Evolutionary conservation across 2,329 filamentous ascomycete genomes (phyloP).

Genomic region (Trichoderma simmonsii): DNA sequence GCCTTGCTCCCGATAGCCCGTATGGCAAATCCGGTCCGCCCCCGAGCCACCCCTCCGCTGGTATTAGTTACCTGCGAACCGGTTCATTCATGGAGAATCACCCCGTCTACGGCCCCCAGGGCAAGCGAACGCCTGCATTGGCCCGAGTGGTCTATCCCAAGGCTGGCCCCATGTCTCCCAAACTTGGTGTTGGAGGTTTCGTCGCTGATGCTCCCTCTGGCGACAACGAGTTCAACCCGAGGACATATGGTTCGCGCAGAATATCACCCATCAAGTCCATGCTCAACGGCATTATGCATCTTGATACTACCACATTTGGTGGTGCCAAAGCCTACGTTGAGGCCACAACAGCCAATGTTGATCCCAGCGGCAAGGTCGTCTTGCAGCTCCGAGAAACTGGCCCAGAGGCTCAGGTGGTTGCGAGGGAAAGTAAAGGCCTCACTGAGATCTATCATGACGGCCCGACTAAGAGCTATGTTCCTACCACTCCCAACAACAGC

Average conservation of each 20-base stretch:
- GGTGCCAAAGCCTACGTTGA: slow-evolving; percentile 55
- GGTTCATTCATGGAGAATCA: slow-evolving; percentile 56
- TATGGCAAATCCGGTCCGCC: slow-evolving; percentile 57
- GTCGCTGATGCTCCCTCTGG: slow-evolving; percentile 42
- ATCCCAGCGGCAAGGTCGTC: slow-evolving; percentile 49
- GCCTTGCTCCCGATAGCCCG: slow-evolving; percentile 35
- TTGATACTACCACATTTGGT: slow-evolving; percentile 48
- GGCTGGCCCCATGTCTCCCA: slow-evolving; percentile 33
- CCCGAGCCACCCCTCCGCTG: slow-evolving; percentile 59
- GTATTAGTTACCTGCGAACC: slow-evolving; percentile 60
- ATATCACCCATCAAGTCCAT: slow-evolving; percentile 25
- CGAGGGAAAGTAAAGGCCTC: slow-evolving; percentile 44
- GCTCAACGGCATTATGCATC: slow-evolving; percentile 36
- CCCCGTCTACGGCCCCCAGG: slow-evolving; percentile 59
- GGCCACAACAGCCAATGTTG: slow-evolving; percentile 42
- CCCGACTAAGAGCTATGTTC: slow-evolving; percentile 22
- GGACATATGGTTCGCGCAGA: slow-evolving; percentile 20
- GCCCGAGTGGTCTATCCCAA: slow-evolving; percentile 51
- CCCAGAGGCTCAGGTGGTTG: slow-evolving; percentile 41
- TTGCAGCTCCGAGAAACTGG: slow-evolving; percentile 42
- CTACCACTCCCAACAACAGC: background rate
- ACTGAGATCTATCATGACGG: slow-evolving; percentile 32
- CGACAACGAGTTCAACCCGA: slow-evolving; percentile 42
- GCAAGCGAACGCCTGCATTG: slow-evolving; percentile 45
- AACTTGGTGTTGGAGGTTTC: slow-evolving; percentile 56